Percentiles rank a stretch among this genome's conserved stretches.
Conservation (phyloP, 352 stramenopile species). For the Globisporangium irregulare region DNA sequence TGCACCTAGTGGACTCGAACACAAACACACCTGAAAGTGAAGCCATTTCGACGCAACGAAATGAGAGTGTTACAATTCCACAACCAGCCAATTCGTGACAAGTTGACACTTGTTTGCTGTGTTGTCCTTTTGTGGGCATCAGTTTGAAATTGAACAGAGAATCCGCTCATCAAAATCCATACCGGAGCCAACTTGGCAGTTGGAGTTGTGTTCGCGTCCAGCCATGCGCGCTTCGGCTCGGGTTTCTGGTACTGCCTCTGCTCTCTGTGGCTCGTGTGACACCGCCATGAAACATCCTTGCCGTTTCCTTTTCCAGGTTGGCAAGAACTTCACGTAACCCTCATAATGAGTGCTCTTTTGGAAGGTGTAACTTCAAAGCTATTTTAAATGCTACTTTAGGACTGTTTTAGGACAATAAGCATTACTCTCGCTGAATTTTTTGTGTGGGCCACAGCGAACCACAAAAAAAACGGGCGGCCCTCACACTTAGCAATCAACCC, state of each 20-base stretch:
- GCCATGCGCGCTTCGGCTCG: too few relatives aligned
- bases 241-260: too few relatives aligned
- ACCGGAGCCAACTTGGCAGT: neutral
- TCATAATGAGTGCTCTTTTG: too few relatives aligned
- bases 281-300: too few relatives aligned
- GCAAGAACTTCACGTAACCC: too few relatives aligned
- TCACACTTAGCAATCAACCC: slow-evolving; percentile 11
- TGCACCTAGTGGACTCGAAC: too few relatives aligned
- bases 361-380: too few relatives aligned
- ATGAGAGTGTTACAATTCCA: neutral
- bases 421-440: neutral
- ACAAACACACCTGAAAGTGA: neutral
- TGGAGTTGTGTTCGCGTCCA: neutral
- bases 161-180: neutral
- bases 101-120: neutral
- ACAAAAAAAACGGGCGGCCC: neutral
- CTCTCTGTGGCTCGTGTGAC: too few relatives aligned
- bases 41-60: slow-evolving; percentile 1
- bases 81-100: neutral
- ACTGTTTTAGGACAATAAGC: too few relatives aligned
- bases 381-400: too few relatives aligned
- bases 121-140: neutral
- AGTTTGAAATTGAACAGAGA: neutral
- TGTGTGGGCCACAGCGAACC: neutral
- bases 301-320: too few relatives aligned